Evolutionary conservation across 257 asterid genomes (phyloP).

Genomic region (Ilex aquifolium): DNA sequence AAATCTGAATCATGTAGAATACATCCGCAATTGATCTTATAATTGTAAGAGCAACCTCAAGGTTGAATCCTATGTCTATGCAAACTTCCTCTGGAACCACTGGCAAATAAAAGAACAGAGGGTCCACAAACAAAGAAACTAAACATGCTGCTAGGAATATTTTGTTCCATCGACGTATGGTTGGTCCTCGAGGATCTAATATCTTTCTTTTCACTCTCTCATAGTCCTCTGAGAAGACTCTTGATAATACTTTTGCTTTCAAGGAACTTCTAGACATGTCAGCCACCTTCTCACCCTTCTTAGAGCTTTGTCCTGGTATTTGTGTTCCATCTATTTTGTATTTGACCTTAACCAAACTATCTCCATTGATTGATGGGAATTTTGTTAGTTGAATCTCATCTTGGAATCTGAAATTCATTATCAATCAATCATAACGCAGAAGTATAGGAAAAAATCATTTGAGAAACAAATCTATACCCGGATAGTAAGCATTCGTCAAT

Average conservation of each 20-base stretch:
- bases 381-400: constrained; percentile 51
- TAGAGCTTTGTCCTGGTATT: constrained; percentile 30
- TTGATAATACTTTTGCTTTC: constrained; percentile 67
- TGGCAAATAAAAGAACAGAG: constrained; percentile 85
- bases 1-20: constrained; percentile 70
- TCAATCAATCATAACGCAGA: neutral
- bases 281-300: constrained; percentile 27
- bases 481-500: neutral
- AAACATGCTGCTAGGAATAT: constrained; percentile 78
- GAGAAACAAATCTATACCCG: neutral
- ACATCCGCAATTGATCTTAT: constrained; percentile 70
- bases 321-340: constrained; percentile 48
- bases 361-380: constrained; percentile 35
- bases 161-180: constrained; percentile 81
- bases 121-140: constrained; percentile 84
- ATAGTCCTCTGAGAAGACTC: constrained; percentile 92
- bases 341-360: constrained; percentile 42
- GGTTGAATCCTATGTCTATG: constrained; percentile 62
- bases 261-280: constrained; percentile 38
- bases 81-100: constrained; percentile 43
- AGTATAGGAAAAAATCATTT: neutral
- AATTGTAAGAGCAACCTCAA: constrained; percentile 59
- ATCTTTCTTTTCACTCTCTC: constrained; percentile 68
- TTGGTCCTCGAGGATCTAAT: constrained; percentile 84
- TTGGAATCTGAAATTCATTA: constrained; percentile 46